Base-by-base conservation (phyloP, 345 rosid genomes). In the Theobroma cacao region DNA sequence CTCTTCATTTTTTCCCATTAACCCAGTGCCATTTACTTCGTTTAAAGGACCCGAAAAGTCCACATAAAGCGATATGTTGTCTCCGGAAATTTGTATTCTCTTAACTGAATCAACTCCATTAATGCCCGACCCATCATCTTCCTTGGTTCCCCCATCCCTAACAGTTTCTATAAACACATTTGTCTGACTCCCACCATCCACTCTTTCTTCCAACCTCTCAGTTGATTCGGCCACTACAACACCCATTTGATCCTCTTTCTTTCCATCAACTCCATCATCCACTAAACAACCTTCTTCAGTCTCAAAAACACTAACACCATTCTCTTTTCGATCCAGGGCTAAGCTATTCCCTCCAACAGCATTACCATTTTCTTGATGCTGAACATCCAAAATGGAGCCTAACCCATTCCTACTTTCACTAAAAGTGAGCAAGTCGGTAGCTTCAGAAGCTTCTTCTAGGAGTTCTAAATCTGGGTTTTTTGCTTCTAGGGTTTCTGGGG, bases 61-160 rank as follows among this genome's bases (percentile, higher is more conserved):
- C 71, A 94, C 95, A 87, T 82, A 88, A 77, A 90, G 91, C 1
- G 93, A 90, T 78, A 92, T 79, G 65, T 87, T 81, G 4, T 86
- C 89, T 22, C 90, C 92, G 36, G 90, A 85, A 66, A 88, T 85
- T 52, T 85, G 84, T 77, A 88, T 82, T 80, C 80, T 86, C 82
- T 66, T 81, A 85, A 75, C 77, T 64, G 85, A 79, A 74, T 59
- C 83, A 65, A 69, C 85, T 40, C 74, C 84, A 80, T 72, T 48
- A 71, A 38, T 18, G 34, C 80, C 83, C 9, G 22, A 48, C 7
- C 18, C 50, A 8, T 74, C 80, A 38, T 85, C 88, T 64, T 82
- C 83, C 82, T 80, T 75, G 47, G 59, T 33, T 63, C 81, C 86
- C 24, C 62, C 81, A 15, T 79, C 81, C 28, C 52, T 40, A 38